A percentile compares a stretch with the other conserved stretches of the same genome.
These are phyloP conservation scores for Suhomyces chickasaworum DNA, from an alignment of 1,139 yeast genomes.

Conservation along the genomic window DNA sequence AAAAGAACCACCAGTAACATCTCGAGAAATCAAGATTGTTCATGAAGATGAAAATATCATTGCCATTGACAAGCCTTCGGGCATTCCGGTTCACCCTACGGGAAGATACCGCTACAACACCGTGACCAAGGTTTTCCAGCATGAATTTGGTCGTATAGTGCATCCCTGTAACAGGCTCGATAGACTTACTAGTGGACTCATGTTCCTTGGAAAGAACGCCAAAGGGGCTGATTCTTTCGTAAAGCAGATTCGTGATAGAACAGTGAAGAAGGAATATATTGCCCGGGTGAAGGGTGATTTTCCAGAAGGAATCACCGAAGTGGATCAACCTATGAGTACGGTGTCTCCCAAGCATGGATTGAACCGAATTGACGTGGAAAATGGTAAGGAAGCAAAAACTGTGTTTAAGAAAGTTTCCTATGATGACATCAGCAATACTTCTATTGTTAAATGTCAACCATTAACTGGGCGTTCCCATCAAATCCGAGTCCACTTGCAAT, in stretches of 20 bases:
- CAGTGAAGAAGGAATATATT: slow-evolving; percentile 78
- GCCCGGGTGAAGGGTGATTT: slow-evolving; percentile 89
- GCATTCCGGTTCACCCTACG: slow-evolving; percentile 95
- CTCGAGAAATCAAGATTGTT: slow-evolving; percentile 69
- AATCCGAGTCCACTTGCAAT: slow-evolving; percentile 88
- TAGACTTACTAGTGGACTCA: slow-evolving; percentile 87
- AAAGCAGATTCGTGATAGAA: slow-evolving; percentile 71
- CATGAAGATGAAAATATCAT: slow-evolving; percentile 77
- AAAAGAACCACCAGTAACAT: slow-evolving; percentile 88
- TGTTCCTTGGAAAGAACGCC: slow-evolving; percentile 87
- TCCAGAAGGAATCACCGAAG: slow-evolving; percentile 36
- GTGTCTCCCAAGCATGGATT: slow-evolving; percentile 78
- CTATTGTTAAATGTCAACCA: slow-evolving; percentile 83
- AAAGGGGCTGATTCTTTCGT: slow-evolving; percentile 79
- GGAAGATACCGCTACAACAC: slow-evolving; percentile 90
- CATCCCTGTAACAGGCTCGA: slow-evolving; percentile 94
- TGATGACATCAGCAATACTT: slow-evolving; percentile 56
- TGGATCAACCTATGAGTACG: slow-evolving; percentile 71
- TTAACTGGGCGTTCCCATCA: slow-evolving; percentile 94
- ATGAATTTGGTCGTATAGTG: slow-evolving; percentile 61
- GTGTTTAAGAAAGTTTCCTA: slow-evolving; percentile 58
- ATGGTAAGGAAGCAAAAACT: slow-evolving; percentile 68
- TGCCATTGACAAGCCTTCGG: slow-evolving; percentile 92
- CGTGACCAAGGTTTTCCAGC: slow-evolving; percentile 77
- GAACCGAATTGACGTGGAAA: slow-evolving; percentile 61